Evolutionary conservation across 2,329 filamentous ascomycete genomes (phyloP).

Genomic region (Metarhizium album): DNA sequence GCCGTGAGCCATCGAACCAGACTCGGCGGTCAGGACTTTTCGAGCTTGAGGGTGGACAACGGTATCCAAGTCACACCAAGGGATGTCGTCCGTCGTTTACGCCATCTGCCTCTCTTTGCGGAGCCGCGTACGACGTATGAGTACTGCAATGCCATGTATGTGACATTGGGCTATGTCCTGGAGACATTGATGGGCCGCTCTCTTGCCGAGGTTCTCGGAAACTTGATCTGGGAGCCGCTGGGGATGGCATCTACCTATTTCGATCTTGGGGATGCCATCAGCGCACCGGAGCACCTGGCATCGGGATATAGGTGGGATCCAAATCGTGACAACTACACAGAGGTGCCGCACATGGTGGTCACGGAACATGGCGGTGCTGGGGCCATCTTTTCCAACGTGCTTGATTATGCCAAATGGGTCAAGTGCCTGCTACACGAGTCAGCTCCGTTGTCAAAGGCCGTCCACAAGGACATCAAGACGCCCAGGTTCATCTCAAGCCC

Average conservation of each 20-base stretch:
- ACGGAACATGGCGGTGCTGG: conserved; percentile 28
- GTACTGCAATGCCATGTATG: conserved; percentile 43
- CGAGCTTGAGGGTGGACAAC: conserved; percentile 15
- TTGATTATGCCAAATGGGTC: conserved; percentile 43
- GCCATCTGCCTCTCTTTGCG: conserved; percentile 31
- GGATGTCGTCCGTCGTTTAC: conserved; percentile 30
- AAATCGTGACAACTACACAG: conserved; percentile 11
- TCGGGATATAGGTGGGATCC: conserved; percentile 31
- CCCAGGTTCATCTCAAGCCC: conserved; percentile 19
- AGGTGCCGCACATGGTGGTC: conserved; percentile 16
- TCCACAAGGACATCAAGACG: conserved; percentile 19
- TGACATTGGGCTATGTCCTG: conserved; percentile 31
- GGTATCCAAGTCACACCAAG: conserved; percentile 19
- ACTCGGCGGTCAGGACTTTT: conserved; percentile 30
- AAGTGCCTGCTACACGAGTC: conserved; percentile 29
- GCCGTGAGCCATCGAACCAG: conserved; percentile 41
- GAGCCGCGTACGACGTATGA: conserved; percentile 35
- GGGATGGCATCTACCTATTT: conserved; percentile 34
- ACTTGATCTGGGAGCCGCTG: conserved; percentile 33
- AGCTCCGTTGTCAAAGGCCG: conserved; percentile 14
- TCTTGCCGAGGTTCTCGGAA: conserved; percentile 29
- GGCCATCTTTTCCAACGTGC: conserved; percentile 32
- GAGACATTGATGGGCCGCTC: conserved; percentile 27
- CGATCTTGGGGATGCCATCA: conserved; percentile 16
- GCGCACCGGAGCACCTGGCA: conserved; percentile 23